Conservation (phyloP, 495 filamentous ascomycete genomes). For the Aspergillus hancockii region DNA sequence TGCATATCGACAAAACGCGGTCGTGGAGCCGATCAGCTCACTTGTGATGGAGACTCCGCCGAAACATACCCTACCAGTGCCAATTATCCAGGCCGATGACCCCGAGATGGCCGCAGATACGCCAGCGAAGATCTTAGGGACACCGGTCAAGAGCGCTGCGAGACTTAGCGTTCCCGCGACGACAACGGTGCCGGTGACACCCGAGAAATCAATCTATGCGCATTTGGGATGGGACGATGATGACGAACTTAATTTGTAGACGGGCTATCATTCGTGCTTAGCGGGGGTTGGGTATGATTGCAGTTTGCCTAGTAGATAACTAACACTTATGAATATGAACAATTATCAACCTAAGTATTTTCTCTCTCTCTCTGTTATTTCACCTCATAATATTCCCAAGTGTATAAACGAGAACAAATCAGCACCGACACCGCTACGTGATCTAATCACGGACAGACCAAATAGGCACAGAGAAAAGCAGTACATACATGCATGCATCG, state of each 20-base stretch:
- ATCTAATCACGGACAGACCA: too few relatives aligned
- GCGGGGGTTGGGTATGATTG: conserved; percentile 11
- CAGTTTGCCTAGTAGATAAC: not conserved
- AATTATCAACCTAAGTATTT: not conserved
- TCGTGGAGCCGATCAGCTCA: conserved; percentile 11
- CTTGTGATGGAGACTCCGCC: conserved; percentile 48
- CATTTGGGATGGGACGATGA: conserved; percentile 78
- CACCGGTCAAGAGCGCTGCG: conserved; percentile 26
- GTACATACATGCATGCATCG: too few relatives aligned
- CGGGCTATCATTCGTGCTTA: conserved; percentile 9
- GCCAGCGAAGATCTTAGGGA: conserved; percentile 23
- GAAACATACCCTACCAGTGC: conserved; percentile 26
- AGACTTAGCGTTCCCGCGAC: conserved; percentile 2
- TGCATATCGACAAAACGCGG: conserved; percentile 9
- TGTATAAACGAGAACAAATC: too few relatives aligned
- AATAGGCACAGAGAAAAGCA: too few relatives aligned
- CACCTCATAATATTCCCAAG: too few relatives aligned
- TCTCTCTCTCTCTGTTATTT: not conserved
- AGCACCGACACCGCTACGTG: too few relatives aligned
- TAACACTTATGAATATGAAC: not conserved
- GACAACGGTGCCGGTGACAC: conserved; percentile 34
- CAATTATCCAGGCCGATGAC: conserved; percentile 3
- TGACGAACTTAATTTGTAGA: conserved; percentile 33
- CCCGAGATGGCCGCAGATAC: conserved; percentile 8
- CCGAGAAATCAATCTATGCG: conserved; percentile 65